A percentile compares a stretch with the other conserved stretches of the same genome.
phyloP scores from a whole-genome alignment of 352 stramenopile species.

The Phytophthora tubulina region DNA sequence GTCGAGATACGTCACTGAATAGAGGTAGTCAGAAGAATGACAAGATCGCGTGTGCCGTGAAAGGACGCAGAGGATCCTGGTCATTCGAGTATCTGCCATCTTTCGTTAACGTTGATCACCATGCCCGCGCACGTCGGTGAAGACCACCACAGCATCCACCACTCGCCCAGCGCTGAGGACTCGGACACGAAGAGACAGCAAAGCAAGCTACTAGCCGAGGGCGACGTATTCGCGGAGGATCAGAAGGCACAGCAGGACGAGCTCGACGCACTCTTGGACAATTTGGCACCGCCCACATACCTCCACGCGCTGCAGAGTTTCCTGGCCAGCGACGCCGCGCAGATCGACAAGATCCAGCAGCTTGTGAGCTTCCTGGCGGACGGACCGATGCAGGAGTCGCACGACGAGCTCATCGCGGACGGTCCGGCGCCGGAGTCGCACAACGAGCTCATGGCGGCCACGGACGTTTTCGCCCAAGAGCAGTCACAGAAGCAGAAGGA shows the following conservation, averaged over 20 bases:
- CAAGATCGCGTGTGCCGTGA: conserved; percentile 10
- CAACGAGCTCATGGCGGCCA: conserved; percentile 9
- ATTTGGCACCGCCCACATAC: conserved; percentile 16
- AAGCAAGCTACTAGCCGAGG: not conserved
- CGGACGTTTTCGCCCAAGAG: conserved; percentile 37
- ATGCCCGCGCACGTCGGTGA: conserved; percentile 5
- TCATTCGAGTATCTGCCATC: conserved; percentile 5
- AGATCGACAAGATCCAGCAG: conserved; percentile 36
- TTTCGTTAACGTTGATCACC: not conserved
- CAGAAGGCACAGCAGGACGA: conserved; percentile 31
- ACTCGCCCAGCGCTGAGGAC: not conserved
- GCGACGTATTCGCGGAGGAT: conserved; percentile 37
- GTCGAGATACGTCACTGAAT: conserved; percentile 13
- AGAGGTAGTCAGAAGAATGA: conserved; percentile 11
- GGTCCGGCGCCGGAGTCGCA: not conserved
- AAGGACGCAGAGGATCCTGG: conserved; percentile 17
- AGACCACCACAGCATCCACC: not conserved
- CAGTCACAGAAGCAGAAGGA: conserved; percentile 28
- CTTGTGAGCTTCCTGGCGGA: conserved; percentile 41
- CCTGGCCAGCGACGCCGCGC: conserved; percentile 24
- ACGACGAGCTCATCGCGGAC: not conserved
- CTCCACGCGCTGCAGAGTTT: conserved; percentile 22
- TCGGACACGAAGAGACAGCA: not conserved
- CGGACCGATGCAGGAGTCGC: not conserved
- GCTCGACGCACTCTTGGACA: conserved; percentile 33